Evolutionary conservation across 2,329 filamentous ascomycete species (phyloP).

Genomic region (Colletotrichum chlorophyti): DNA sequence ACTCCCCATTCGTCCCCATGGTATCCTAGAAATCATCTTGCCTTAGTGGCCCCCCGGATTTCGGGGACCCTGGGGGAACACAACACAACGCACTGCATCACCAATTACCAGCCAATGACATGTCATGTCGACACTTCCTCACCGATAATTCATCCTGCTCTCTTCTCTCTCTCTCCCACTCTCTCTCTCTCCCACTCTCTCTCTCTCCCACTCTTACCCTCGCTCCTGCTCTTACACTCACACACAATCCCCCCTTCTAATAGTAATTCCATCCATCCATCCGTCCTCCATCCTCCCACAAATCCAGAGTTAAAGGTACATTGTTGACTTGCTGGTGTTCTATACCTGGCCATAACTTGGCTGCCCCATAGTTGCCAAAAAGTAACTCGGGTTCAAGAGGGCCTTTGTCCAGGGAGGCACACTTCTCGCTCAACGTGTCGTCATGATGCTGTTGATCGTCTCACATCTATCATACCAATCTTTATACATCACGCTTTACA

Average conservation of each 20-base stretch:
- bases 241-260: background rate
- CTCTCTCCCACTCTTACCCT: background rate
- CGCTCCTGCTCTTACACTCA: background rate
- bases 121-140: background rate
- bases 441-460: background rate
- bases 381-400: too few relatives aligned
- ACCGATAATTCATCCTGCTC: background rate
- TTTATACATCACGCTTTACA: too few relatives aligned
- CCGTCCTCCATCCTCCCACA: too few relatives aligned
- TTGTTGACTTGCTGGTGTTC: background rate
- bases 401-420: too few relatives aligned
- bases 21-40: background rate
- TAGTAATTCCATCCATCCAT: background rate
- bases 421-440: too few relatives aligned
- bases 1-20: background rate
- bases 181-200: background rate
- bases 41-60: conserved; percentile 13
- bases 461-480: too few relatives aligned
- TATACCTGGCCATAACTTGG: background rate
- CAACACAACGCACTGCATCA: background rate
- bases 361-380: too few relatives aligned
- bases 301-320: too few relatives aligned
- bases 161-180: background rate
- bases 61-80: conserved; percentile 16
- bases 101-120: conserved; percentile 4